phyloP scores from a whole-genome alignment of 129 eudicot genomes.

The Calendula officinalis region DNA sequence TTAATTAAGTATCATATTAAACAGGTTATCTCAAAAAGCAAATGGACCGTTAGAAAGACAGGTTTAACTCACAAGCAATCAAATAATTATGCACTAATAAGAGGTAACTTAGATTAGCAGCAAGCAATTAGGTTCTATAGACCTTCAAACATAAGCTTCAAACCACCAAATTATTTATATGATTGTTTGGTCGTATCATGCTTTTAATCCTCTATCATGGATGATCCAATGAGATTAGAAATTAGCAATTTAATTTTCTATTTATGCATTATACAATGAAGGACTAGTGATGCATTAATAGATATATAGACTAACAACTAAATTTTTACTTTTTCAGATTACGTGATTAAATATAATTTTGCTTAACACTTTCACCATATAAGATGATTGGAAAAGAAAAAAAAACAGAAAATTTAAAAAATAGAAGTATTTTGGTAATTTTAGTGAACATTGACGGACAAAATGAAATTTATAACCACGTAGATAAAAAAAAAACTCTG shows the following conservation, averaged over 20 bases:
- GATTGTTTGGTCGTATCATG: too few relatives aligned
- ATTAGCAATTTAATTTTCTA: not conserved
- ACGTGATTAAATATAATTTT: not conserved
- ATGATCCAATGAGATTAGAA: too few relatives aligned
- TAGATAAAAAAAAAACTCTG: too few relatives aligned
- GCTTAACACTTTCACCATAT: too few relatives aligned
- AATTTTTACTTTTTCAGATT: not conserved
- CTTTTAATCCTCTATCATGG: too few relatives aligned
- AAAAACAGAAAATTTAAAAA: too few relatives aligned
- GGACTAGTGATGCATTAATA: not conserved
- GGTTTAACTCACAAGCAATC: slow-evolving; percentile 21
- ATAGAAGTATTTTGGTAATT: too few relatives aligned
- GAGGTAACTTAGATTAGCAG: slow-evolving; percentile 32
- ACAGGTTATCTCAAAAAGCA: slow-evolving; percentile 1
- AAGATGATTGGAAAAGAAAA: too few relatives aligned
- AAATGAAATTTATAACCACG: too few relatives aligned
- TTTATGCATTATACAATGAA: not conserved
- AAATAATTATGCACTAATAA: slow-evolving; percentile 16
- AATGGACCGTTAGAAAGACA: slow-evolving; percentile 17
- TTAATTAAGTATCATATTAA: slow-evolving; percentile 14
- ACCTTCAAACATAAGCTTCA: slow-evolving; percentile 28
- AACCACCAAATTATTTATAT: slow-evolving; percentile 13
- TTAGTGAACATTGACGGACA: too few relatives aligned
- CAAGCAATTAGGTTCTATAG: slow-evolving; percentile 22
- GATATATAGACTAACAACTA: not conserved